Base-by-base conservation (phyloP, 345 rosid genomes). In the Hevea brasiliensis region DNA sequence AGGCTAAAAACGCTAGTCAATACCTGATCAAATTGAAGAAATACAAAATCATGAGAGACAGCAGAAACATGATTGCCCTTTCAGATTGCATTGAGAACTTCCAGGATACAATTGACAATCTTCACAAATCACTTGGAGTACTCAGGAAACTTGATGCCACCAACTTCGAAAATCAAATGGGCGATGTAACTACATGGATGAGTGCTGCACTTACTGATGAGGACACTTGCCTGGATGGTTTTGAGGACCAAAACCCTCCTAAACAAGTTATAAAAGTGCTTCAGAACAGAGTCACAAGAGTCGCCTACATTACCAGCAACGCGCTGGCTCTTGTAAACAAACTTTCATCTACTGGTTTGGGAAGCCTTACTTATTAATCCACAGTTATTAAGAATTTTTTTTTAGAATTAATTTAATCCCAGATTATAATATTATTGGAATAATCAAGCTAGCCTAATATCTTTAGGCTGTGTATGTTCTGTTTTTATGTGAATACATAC, bases 171-270 rank as follows among this genome's bases (percentile, higher is more conserved):
- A 3, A 23, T 1, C 96, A 87, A 71, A 90, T 92, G 86, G 84
- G 73, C 59, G 89, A 95, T 63, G 73, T 90, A 53, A 79, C 77
- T 3, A 90, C 94, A 7, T 92, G 91, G 91, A 71, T 90, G 71
- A 92, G 98, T 73, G 73, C 94, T 41, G 75, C 92, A 9, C 84
- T 95, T 12, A 92, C 98, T 0, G 84, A 92, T 37, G 85, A 81
- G 26, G 87, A 87, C 67, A 95, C 98, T 65, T 92, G 98, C 81
- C 60, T 87, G 68, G 98, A 89, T 72, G 99, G 97, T 40, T 90
- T 90, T 61, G 84, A 75, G 20, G 89, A 81, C 35, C 69, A 57
- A 10, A 80, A 35, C 18, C 3, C 12, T 41, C 66, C 74, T 29
- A 77, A 71, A 47, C 84, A 72, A 32, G 81, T 87, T 42, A 73